Evolutionary conservation across 2,329 filamentous ascomycete genomes (phyloP).

Genomic region (Xylariales sp.): DNA sequence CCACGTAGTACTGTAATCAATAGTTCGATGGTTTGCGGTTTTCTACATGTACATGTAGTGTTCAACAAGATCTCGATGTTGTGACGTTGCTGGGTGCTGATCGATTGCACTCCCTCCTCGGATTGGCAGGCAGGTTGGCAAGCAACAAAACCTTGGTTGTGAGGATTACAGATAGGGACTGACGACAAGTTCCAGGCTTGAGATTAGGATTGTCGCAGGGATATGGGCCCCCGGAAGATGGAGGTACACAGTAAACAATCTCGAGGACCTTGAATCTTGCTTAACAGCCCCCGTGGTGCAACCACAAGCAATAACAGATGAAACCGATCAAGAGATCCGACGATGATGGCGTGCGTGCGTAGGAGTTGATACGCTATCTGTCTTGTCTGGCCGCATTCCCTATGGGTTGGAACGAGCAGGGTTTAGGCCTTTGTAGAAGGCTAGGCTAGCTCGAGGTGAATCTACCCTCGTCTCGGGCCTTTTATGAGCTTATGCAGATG

Average conservation of each 20-base stretch:
- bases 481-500: constrained; percentile 9
- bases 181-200: background rate
- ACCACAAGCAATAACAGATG: background rate
- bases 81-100: background rate
- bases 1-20: background rate
- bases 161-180: background rate
- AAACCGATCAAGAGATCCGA: background rate
- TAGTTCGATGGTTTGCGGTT: background rate
- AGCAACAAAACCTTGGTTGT: background rate
- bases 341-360: background rate
- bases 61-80: constrained; percentile 2
- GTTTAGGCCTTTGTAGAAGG: background rate
- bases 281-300: background rate
- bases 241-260: background rate
- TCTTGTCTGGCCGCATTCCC: background rate
- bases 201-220: constrained; percentile 2
- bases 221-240: too few relatives aligned
- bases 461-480: constrained; percentile 7
- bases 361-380: background rate
- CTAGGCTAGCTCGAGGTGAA: background rate
- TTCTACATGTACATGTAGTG: background rate
- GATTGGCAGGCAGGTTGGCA: background rate
- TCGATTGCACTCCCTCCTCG: background rate
- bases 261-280: constrained; percentile 1
- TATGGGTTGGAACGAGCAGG: background rate